phyloP scores from a whole-genome alignment of 2,329 filamentous ascomycete species.

The Harringtonia aguacate region DNA sequence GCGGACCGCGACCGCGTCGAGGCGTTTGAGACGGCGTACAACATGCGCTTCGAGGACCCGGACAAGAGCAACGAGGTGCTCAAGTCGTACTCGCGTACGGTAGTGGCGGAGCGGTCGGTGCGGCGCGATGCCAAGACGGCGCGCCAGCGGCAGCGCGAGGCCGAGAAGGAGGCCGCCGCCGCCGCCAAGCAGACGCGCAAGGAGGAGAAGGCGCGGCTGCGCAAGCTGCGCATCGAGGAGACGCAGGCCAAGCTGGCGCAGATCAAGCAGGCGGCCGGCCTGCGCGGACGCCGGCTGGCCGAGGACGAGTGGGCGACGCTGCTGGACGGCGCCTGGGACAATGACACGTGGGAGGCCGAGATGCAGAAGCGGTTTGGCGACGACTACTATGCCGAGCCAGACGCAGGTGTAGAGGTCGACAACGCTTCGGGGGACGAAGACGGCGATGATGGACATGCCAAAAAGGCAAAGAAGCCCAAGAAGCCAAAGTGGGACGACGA shows the following conservation, averaged over 20 bases:
- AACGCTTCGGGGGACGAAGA: slow-evolving; percentile 36
- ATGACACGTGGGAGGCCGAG: slow-evolving; percentile 80
- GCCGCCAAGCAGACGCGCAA: slow-evolving; percentile 65
- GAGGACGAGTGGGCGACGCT: slow-evolving; percentile 79
- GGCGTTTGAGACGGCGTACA: slow-evolving; percentile 85
- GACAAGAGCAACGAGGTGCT: slow-evolving; percentile 78
- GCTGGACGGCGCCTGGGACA: slow-evolving; percentile 79
- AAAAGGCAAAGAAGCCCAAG: slow-evolving; percentile 56
- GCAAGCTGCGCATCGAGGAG: slow-evolving; percentile 84
- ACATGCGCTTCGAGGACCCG: slow-evolving; percentile 91
- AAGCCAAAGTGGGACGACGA: slow-evolving; percentile 95
- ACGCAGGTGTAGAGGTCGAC: slow-evolving; percentile 41
- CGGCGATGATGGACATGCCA: slow-evolving; percentile 33
- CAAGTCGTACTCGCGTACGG: slow-evolving; percentile 79
- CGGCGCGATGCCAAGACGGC: slow-evolving; percentile 71
- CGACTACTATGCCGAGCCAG: slow-evolving; percentile 70
- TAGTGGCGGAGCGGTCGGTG: slow-evolving; percentile 71
- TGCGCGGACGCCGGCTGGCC: slow-evolving; percentile 53
- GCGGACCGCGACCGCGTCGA: slow-evolving; percentile 69
- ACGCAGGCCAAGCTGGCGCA: slow-evolving; percentile 76
- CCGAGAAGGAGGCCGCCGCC: slow-evolving; percentile 67
- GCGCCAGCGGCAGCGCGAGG: slow-evolving; percentile 68
- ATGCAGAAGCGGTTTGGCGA: slow-evolving; percentile 86
- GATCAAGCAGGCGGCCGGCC: slow-evolving; percentile 81
- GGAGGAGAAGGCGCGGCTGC: slow-evolving; percentile 71